Base-by-base conservation (phyloP, 805 yeast species). In the Nakazawaea ambrosiae region DNA sequence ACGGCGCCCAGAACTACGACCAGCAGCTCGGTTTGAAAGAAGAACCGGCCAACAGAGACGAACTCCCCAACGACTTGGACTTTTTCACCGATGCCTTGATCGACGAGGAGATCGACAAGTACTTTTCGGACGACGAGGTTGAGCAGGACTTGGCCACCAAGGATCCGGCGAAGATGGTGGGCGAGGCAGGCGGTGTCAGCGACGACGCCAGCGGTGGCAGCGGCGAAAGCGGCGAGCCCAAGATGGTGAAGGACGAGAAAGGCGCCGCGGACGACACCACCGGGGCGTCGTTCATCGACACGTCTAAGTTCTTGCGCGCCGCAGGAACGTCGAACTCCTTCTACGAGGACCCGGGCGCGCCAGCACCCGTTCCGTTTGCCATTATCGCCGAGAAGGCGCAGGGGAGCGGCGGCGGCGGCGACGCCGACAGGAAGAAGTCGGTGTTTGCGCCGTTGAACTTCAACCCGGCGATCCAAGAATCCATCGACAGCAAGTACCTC, bases 401-500 rank as follows among this genome's bases (percentile, higher is more conserved):
- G 34, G 15, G 23, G 32, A 8, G 18, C 25, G 27, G 47, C 75
- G 0, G 70, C 73, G n/a, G 6, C n/a, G n/a, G 12, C 20, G 39
- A 36, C n/a, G 65, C 53, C 29, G 70, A 62, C 9, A 20, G 40
- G 1, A 47, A 42, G 17, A 72, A 61, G 40, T 84, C 95, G 30
- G 75, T 81, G 0, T 89, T 87, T 57, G 84, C 95, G 0, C 95
- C 95, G 0, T 63, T 88, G 29, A 68, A 72, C 29, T 89, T 88
- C 60, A 82, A 85, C 49, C 95, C 96, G 1, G 70, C 81, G 15
- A 81, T 86, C 38, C 78, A 77, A 40, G 71, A 74, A 33, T 77
- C 73, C 41, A 78, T 90, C 27, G 97, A 90, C 53, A 77, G 83
- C 40, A 90, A 90, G 51, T 90, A 90, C 50, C 80, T 81, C 10